phyloP scores from a whole-genome alignment of 108 stramenopile species.

The Pseudonitzschia delicatissima region DNA sequence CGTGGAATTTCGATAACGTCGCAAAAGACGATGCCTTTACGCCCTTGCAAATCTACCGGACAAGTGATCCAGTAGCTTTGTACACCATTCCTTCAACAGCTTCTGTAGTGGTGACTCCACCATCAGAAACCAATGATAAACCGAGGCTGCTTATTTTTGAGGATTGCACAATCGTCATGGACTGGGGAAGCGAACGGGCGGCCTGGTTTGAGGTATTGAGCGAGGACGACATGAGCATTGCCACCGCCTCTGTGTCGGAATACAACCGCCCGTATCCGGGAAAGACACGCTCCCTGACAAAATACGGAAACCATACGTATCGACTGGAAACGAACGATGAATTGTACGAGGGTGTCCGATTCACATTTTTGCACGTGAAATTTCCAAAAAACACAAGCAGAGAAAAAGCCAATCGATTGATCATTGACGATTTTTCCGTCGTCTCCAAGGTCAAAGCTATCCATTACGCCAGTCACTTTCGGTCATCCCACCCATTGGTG shows the following conservation, averaged over 20 bases:
- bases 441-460: constrained; percentile 40
- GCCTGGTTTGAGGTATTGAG: constrained; percentile 40
- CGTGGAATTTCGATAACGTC: constrained; percentile 16
- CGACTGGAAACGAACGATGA: constrained; percentile 43
- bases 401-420: background rate
- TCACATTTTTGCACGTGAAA: constrained; percentile 29
- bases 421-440: constrained; percentile 20
- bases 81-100: background rate
- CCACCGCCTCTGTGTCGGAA: constrained; percentile 33
- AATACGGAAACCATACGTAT: constrained; percentile 32
- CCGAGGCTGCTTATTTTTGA: background rate
- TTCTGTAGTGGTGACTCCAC: background rate
- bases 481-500: constrained; percentile 17
- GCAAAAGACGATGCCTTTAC: background rate
- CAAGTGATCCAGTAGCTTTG: background rate
- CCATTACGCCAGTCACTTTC: constrained; percentile 30
- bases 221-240: background rate
- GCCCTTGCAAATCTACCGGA: constrained; percentile 34
- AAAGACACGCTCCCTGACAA: constrained; percentile 23
- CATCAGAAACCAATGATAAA: no score
- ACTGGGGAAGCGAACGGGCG: constrained; percentile 46
- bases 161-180: constrained; percentile 27
- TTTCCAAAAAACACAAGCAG: background rate
- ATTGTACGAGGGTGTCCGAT: constrained; percentile 44
- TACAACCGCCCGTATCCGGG: constrained; percentile 35